phyloP scores from a whole-genome alignment of 2,329 filamentous ascomycete species.

The Exutisphaerella laricina region DNA sequence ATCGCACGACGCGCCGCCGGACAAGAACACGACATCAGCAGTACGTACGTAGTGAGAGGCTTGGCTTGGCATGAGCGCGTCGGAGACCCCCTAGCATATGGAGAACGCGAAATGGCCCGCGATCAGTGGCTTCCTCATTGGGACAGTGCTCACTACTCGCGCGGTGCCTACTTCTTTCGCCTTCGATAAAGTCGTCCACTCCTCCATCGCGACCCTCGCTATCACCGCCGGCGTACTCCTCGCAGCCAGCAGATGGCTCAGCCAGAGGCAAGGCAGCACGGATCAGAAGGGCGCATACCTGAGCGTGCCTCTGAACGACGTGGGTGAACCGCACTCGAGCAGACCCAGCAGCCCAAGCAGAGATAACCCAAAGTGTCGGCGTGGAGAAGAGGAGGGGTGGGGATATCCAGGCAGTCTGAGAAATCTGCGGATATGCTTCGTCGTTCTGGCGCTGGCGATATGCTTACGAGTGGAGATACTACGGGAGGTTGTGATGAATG shows the following conservation, averaged over 20 bases:
- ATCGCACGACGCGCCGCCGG: no score
- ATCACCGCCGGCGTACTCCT: constrained; percentile 38
- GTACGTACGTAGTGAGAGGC: not conserved
- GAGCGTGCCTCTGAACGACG: constrained; percentile 29
- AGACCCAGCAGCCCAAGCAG: constrained; percentile 21
- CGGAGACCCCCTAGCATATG: no score
- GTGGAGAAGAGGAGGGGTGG: constrained; percentile 14
- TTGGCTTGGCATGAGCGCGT: not conserved
- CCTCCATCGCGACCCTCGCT: constrained; percentile 39
- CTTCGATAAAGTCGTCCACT: constrained; percentile 44
- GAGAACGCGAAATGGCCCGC: constrained; percentile 17
- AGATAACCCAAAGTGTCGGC: no score
- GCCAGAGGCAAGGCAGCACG: constrained; percentile 14
- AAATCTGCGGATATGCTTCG: constrained; percentile 25
- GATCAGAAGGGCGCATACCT: constrained; percentile 23
- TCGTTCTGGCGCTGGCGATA: constrained; percentile 28
- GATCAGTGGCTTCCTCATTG: constrained; percentile 27
- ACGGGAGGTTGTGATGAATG: constrained; percentile 37
- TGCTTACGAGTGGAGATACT: constrained; percentile 36
- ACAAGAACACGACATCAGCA: constrained; percentile 1
- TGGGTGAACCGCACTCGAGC: constrained; percentile 18
- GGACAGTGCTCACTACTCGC: constrained; percentile 24
- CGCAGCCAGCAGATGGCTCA: constrained; percentile 33
- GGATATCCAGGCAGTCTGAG: constrained; percentile 25
- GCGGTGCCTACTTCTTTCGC: constrained; percentile 28